Percentiles rank a stretch among this genome's conserved stretches.
Evolutionary conservation across 2,329 filamentous ascomycete genomes (phyloP).

Genomic region (Aspergillus pseudotamarii): DNA sequence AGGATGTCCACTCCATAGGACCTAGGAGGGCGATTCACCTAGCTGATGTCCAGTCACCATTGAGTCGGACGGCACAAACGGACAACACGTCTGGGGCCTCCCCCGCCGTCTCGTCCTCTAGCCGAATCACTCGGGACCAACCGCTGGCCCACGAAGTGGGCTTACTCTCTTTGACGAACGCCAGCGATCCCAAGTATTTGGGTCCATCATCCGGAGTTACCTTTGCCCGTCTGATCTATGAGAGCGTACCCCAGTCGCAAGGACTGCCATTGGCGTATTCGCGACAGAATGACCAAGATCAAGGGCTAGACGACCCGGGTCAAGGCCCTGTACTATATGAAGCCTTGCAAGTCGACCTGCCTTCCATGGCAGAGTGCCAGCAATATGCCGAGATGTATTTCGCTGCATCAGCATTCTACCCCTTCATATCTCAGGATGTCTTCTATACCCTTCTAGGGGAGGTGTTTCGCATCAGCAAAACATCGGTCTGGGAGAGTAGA

Average conservation of each 20-base stretch:
- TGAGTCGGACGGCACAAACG: not conserved
- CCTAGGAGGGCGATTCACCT: not conserved
- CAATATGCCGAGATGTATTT: conserved; percentile 5
- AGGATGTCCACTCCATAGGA: not conserved
- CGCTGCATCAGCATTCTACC: not conserved
- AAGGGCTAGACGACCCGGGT: not conserved
- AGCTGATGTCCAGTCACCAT: not conserved
- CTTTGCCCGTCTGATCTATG: conserved; percentile 9
- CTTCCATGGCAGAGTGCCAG: conserved; percentile 2
- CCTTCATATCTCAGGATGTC: conserved; percentile 1
- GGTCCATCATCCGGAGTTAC: conserved; percentile 8
- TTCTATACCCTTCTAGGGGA: not conserved
- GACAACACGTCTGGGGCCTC: conserved; percentile 1
- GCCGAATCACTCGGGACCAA: conserved; percentile 8
- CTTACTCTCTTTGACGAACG: conserved; percentile 8
- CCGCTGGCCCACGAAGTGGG: conserved; percentile 10
- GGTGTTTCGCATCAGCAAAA: not conserved
- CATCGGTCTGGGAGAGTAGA: not conserved
- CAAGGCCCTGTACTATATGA: not conserved
- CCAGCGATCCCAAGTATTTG: conserved; percentile 9
- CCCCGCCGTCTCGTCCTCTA: conserved; percentile 4
- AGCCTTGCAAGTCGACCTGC: not conserved
- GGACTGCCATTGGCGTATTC: conserved; percentile 3
- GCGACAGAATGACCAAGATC: conserved; percentile 1
- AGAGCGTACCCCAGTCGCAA: conserved; percentile 8